These are phyloP conservation scores for Nakaseomyces bracarensis DNA, from an alignment of 1,139 yeast genomes.

Conservation along the genomic window DNA sequence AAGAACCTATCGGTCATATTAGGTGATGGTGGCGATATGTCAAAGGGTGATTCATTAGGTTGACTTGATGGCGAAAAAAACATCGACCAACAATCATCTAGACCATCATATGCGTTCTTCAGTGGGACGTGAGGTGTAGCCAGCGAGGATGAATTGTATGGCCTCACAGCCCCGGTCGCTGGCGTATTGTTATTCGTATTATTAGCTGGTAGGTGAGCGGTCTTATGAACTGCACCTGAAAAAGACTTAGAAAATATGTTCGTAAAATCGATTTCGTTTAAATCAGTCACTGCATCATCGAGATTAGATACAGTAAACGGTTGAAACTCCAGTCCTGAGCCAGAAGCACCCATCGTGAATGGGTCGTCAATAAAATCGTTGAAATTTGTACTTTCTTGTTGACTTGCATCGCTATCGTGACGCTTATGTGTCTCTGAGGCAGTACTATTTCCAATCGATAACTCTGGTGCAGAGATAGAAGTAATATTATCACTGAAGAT, in stretches of 20 bases:
- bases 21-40: constrained; percentile 6
- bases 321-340: not conserved
- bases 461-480: constrained; percentile 1
- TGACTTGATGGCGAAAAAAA: not conserved
- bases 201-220: too few relatives aligned
- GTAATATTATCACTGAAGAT: not conserved
- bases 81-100: constrained; percentile 6
- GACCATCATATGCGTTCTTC: constrained; percentile 3
- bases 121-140: not conserved
- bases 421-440: not conserved
- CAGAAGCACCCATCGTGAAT: not conserved
- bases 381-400: not conserved
- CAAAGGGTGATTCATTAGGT: constrained; percentile 1
- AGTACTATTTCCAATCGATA: not conserved
- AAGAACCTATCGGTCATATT: not conserved
- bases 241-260: constrained; percentile 25
- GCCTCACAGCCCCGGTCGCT: too few relatives aligned
- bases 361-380: constrained; percentile 5
- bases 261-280: constrained; percentile 32
- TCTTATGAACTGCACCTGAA: too few relatives aligned
- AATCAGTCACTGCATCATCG: constrained; percentile 8
- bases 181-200: too few relatives aligned
- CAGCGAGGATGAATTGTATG: not conserved
- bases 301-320: constrained; percentile 1
- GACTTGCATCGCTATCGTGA: constrained; percentile 3